These are phyloP conservation scores for Hortaea sp. DNA, from an alignment of 2,329 filamentous ascomycete species.

Conservation along the genomic window DNA sequence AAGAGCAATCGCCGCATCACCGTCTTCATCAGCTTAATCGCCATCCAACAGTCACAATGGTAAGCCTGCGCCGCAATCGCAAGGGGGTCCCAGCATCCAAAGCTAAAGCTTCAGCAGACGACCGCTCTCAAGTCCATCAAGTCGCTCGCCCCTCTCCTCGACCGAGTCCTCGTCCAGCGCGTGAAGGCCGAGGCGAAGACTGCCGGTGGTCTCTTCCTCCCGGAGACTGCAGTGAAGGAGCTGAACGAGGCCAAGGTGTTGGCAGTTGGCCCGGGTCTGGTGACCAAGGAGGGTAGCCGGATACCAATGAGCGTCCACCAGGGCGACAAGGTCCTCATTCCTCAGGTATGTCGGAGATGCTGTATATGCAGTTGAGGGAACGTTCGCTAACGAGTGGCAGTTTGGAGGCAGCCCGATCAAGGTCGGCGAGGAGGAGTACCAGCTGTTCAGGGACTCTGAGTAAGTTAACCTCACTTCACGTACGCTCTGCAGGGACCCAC, in stretches of 20 bases:
- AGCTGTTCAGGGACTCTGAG: slow-evolving; percentile 96
- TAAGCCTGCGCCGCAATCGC: background rate
- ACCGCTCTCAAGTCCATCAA: slow-evolving; percentile 85
- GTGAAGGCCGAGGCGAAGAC: slow-evolving; percentile 96
- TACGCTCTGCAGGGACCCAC: slow-evolving; percentile 3
- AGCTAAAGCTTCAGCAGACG: slow-evolving; percentile 14
- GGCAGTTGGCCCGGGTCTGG: slow-evolving; percentile 79
- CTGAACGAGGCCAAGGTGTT: slow-evolving; percentile 96
- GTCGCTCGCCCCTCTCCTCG: slow-evolving; percentile 86
- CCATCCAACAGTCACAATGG: background rate
- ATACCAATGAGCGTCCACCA: slow-evolving; percentile 70
- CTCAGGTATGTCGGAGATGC: slow-evolving; percentile 52
- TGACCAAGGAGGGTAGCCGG: slow-evolving; percentile 84
- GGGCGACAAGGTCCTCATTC: slow-evolving; percentile 92
- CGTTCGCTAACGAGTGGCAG: slow-evolving; percentile 35
- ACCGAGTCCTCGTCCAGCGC: slow-evolving; percentile 96
- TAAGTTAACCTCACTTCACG: slow-evolving; percentile 44
- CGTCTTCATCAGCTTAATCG: background rate
- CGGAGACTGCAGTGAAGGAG: slow-evolving; percentile 94
- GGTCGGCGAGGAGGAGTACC: slow-evolving; percentile 93
- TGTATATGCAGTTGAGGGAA: background rate
- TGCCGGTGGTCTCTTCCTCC: slow-evolving; percentile 92
- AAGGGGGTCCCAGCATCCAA: background rate
- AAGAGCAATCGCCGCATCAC: background rate
- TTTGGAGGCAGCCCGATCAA: slow-evolving; percentile 92